Percentiles rank a stretch among this genome's conserved stretches.
phyloP scores from a whole-genome alignment of 225 moss, liverwort and hornwort species.

The Lunularia cruciata region DNA sequence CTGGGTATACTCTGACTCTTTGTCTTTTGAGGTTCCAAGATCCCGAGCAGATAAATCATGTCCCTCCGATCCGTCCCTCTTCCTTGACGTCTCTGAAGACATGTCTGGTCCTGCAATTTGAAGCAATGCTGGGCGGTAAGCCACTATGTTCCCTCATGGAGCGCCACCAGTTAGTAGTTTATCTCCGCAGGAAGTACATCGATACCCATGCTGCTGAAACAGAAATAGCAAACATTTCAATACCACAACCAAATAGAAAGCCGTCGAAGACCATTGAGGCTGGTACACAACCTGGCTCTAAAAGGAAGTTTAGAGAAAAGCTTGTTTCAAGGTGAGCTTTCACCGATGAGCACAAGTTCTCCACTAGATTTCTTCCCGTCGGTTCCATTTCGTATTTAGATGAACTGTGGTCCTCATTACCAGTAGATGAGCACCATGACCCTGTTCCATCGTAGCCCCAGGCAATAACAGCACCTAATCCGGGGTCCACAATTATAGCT shows the following conservation, averaged over 20 bases:
- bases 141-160: no score
- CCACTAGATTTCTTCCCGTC: constrained; percentile 10
- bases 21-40: not conserved
- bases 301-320: not conserved
- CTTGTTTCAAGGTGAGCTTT: not conserved
- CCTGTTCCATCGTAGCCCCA: constrained; percentile 65
- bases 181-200: no score
- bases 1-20: not conserved
- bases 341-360: not conserved
- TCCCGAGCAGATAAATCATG: not conserved
- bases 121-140: not conserved
- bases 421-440: constrained; percentile 18
- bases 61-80: not conserved
- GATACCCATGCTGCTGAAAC: not conserved
- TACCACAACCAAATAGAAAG: not conserved
- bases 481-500: constrained; percentile 93
- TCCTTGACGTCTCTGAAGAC: not conserved
- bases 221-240: not conserved
- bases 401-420: constrained; percentile 16
- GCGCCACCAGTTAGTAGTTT: no score
- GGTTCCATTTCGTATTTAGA: not conserved
- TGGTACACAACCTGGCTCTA: constrained; percentile 2
- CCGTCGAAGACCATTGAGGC: not conserved
- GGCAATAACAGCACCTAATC: constrained; percentile 58
- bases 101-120: constrained; percentile 1